phyloP scores from a whole-genome alignment of 768 basidiomycete species.

The Leccinum uliginosum region DNA sequence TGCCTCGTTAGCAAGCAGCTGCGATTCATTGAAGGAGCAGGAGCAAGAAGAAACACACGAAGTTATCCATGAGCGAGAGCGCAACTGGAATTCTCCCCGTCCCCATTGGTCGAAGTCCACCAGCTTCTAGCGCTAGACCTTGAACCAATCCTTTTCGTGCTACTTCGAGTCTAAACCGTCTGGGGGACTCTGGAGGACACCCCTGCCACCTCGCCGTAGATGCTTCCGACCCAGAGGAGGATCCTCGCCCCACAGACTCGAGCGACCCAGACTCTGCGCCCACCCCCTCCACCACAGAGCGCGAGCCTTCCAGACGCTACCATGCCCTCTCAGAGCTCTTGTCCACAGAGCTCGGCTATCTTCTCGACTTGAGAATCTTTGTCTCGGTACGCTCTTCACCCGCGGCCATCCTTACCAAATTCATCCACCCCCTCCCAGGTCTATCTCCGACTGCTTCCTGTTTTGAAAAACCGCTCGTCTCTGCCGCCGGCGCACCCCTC shows the following conservation, averaged over 20 bases:
- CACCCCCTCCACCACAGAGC: background rate
- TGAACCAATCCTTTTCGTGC: conserved; percentile 14
- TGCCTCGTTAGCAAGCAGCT: conserved; percentile 34
- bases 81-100: conserved; percentile 66
- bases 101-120: conserved; percentile 47
- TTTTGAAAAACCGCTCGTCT: conserved; percentile 33
- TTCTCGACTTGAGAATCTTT: conserved; percentile 71
- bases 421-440: conserved; percentile 40
- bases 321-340: conserved; percentile 85
- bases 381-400: conserved; percentile 55
- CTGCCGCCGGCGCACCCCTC: conserved; percentile 18
- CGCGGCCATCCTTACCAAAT: background rate
- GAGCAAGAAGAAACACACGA: conserved; percentile 31
- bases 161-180: conserved; percentile 16
- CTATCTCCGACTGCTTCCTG: conserved; percentile 56
- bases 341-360: conserved; percentile 79
- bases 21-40: conserved; percentile 31
- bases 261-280: background rate
- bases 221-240: conserved; percentile 16
- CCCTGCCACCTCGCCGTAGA: conserved; percentile 17
- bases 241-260: conserved; percentile 1
- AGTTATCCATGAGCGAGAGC: conserved; percentile 48
- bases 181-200: conserved; percentile 6
- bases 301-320: conserved; percentile 47
- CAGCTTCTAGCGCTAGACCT: conserved; percentile 4